These are phyloP conservation scores for Trypanosoma caninum DNA, from an alignment of 208 protist species.

Conservation along the genomic window DNA sequence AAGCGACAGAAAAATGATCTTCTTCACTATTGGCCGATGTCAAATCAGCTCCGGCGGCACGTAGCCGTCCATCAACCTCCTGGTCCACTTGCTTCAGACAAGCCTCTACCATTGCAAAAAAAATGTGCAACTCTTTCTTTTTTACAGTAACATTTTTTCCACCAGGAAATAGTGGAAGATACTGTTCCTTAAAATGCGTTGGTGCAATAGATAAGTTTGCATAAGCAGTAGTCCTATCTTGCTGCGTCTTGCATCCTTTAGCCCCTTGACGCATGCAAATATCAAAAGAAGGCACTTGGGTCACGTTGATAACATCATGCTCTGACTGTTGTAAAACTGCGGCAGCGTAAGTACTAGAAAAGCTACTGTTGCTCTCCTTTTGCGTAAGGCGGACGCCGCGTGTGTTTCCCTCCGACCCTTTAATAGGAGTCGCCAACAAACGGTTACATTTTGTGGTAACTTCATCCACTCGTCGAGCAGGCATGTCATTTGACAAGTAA, in stretches of 20 bases:
- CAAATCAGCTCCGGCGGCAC: constrained; percentile 14
- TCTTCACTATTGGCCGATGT: constrained; percentile 19
- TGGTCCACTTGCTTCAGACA: constrained; percentile 35
- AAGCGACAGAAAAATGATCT: constrained; percentile 7
- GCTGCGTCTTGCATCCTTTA: background rate
- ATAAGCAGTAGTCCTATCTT: background rate
- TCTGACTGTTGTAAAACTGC: background rate
- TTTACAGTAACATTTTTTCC: constrained; percentile 38
- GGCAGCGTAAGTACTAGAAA: background rate
- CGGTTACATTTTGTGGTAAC: background rate
- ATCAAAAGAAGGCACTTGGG: background rate
- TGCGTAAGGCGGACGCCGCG: background rate
- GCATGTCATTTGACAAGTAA: background rate
- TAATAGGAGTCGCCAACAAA: constrained; percentile 3
- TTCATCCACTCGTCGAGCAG: background rate
- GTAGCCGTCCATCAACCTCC: constrained; percentile 23
- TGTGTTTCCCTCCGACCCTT: constrained; percentile 1
- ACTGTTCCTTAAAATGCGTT: constrained; percentile 26
- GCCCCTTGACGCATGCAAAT: background rate
- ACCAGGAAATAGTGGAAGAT: constrained; percentile 42
- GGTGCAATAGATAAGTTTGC: background rate
- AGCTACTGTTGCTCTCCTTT: background rate
- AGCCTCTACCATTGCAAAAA: constrained; percentile 31
- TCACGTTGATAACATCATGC: background rate
- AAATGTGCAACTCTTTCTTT: constrained; percentile 36